Conservation (phyloP, 305 asterid genomes). For the Fraxinus baroniana region DNA sequence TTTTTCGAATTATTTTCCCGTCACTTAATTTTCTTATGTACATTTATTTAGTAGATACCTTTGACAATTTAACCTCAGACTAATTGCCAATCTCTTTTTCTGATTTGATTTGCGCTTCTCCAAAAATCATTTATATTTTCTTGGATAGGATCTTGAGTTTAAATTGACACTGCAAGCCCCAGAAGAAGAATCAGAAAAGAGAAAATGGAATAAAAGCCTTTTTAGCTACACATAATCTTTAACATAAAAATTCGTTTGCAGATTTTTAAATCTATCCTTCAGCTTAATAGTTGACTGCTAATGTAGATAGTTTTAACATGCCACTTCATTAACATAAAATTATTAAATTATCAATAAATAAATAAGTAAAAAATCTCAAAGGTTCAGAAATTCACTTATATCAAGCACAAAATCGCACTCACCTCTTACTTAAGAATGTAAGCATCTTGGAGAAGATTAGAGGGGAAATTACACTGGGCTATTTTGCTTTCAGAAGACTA, state of each 20-base stretch:
- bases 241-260: not conserved
- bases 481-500: not conserved
- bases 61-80: not conserved
- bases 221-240: not conserved
- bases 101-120: not conserved
- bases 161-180: not conserved
- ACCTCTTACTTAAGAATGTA: not conserved
- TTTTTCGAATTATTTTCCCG: not conserved
- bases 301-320: not conserved
- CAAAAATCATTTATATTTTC: not conserved
- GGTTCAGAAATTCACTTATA: not conserved
- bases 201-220: not conserved
- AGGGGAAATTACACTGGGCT: not conserved
- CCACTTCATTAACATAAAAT: not conserved
- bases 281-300: not conserved
- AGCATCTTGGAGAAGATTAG: not conserved
- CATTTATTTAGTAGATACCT: not conserved
- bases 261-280: not conserved
- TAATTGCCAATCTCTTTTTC: not conserved
- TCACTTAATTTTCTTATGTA: not conserved
- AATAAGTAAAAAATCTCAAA: not conserved
- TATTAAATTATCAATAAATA: not conserved
- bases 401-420: not conserved
- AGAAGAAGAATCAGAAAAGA: not conserved
- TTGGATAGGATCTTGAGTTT: not conserved